These are phyloP conservation scores for Coelastrella sp. DNA, from an alignment of 139 green algal genomes.

Conservation along the genomic window DNA sequence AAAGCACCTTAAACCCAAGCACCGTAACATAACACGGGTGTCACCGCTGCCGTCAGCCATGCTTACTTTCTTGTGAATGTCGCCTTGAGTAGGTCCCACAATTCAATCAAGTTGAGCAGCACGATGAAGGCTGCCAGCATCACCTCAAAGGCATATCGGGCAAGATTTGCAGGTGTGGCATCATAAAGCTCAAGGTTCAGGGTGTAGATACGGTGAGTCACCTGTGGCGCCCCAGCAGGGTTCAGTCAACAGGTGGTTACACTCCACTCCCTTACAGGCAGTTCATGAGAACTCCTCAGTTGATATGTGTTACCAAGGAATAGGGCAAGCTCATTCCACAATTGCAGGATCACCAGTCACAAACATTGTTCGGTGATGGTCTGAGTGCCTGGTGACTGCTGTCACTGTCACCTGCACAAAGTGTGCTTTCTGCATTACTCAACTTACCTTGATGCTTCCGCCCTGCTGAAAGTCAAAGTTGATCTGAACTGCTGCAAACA, in stretches of 20 bases:
- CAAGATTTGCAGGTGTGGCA: slow-evolving; percentile 56
- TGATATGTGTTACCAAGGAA: no score
- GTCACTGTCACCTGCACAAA: neutral
- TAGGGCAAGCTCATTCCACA: no score
- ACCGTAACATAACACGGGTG: no score
- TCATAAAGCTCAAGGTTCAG: slow-evolving; percentile 83
- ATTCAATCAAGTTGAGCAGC: slow-evolving; percentile 54
- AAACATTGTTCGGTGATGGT: no score
- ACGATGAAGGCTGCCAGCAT: slow-evolving; percentile 71
- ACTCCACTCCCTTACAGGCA: no score
- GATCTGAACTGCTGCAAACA: slow-evolving; percentile 70
- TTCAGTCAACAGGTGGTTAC: no score
- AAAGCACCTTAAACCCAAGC: no score
- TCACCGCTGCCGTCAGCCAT: neutral
- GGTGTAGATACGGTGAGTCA: slow-evolving; percentile 77
- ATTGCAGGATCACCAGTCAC: no score
- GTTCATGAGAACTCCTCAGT: no score
- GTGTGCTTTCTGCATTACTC: neutral
- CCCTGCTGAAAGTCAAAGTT: slow-evolving; percentile 77
- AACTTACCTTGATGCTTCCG: slow-evolving; percentile 74
- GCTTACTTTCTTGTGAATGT: neutral
- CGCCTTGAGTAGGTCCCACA: neutral
- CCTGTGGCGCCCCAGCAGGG: no score
- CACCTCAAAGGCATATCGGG: slow-evolving; percentile 76
- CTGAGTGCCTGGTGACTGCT: no score